Conservation (phyloP, 441 rosid species). For the Pelargonium citronellum region DNA sequence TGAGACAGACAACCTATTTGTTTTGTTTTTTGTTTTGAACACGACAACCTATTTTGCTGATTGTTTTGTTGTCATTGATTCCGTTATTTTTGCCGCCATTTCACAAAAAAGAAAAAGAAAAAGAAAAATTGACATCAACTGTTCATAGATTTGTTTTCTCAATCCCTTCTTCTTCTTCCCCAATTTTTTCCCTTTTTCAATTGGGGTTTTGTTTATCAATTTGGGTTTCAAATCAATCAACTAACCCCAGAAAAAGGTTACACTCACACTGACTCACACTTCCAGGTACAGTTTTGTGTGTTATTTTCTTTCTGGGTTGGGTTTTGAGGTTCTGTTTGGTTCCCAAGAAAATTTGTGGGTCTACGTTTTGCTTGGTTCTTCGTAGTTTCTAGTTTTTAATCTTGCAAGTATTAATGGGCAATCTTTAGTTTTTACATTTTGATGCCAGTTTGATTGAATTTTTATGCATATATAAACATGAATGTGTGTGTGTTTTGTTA, state of each 20-base stretch:
- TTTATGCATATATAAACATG: neutral
- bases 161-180: constrained; percentile 7
- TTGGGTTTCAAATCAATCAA: constrained; percentile 2
- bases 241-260: no score
- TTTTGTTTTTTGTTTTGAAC: no score
- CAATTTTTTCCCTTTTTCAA: neutral
- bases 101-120: neutral
- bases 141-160: neutral
- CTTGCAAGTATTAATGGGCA: neutral
- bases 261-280: constrained; percentile 7
- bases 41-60: neutral
- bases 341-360: no score
- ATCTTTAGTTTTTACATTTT: neutral
- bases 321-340: no score
- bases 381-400: neutral
- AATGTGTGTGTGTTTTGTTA: neutral
- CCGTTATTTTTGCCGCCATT: constrained; percentile 7
- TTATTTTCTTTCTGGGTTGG: no score
- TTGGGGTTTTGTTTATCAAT: constrained; percentile 1
- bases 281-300: neutral
- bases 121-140: neutral
- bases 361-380: neutral
- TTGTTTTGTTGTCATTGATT: constrained; percentile 1
- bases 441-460: neutral
- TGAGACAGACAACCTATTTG: no score